These are phyloP conservation scores for Areca catechu DNA, from an alignment of 176 grass and related monocot genomes.

Conservation along the genomic window DNA sequence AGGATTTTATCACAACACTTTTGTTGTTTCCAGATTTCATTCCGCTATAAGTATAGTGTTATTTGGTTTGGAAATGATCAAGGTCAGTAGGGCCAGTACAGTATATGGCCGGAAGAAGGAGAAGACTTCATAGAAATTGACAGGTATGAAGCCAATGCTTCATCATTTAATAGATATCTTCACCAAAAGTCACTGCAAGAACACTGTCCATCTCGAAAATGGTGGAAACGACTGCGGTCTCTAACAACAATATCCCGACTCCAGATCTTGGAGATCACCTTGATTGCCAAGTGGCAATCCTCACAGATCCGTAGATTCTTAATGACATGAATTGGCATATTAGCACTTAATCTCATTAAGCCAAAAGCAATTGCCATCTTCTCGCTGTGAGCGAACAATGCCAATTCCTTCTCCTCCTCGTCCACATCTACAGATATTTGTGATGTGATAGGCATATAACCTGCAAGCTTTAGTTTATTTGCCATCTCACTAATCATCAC, in stretches of 20 bases:
- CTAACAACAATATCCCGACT: constrained; percentile 55
- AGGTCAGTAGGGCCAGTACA: too few relatives aligned
- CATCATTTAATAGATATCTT: neutral
- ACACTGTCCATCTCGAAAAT: constrained; percentile 49
- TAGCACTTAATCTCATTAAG: constrained; percentile 40
- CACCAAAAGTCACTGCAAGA: constrained; percentile 84
- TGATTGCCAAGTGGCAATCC: constrained; percentile 73
- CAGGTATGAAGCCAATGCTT: too few relatives aligned
- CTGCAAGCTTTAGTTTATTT: constrained; percentile 26
- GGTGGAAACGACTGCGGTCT: constrained; percentile 70
- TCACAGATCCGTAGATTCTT: constrained; percentile 72
- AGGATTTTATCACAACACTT: too few relatives aligned
- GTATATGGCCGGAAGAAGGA: too few relatives aligned
- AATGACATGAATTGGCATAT: constrained; percentile 46
- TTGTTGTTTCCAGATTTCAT: too few relatives aligned
- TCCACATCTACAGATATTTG: constrained; percentile 50
- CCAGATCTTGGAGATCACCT: constrained; percentile 58
- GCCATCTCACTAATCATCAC: constrained; percentile 46
- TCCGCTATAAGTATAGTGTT: too few relatives aligned
- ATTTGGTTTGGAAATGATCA: too few relatives aligned
- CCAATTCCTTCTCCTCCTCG: constrained; percentile 56
- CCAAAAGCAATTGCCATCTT: constrained; percentile 69
- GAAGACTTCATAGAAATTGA: too few relatives aligned
- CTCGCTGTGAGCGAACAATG: constrained; percentile 60
- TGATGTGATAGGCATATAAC: constrained; percentile 29